Evolutionary conservation across 2,329 filamentous ascomycete species (phyloP), one percentile per base, ranked within the genome.

Genomic region (Chlorencoelia australis): DNA sequence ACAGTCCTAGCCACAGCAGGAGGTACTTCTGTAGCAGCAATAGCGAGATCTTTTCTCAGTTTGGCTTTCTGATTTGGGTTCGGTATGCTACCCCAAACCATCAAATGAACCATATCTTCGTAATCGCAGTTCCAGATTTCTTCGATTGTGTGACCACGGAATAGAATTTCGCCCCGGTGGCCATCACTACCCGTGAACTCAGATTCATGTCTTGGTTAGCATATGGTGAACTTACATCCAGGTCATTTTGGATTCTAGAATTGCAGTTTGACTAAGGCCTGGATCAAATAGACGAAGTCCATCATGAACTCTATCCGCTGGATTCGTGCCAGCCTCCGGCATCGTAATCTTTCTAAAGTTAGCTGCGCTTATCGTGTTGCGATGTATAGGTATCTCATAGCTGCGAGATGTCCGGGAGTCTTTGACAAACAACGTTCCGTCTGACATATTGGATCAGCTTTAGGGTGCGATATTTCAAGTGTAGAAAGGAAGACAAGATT

Each of bases 71-170:
- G 46, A 39, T 19, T 50, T 41, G 2, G 49, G n/a, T n/a, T 51
- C 1, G 62, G 62, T 2, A 61, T 43, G 7, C 53, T 43, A 6
- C 59, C 59, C 51, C 59, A 64, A 37, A 64, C 53, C 9, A 64
- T 49, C 14, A 65, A 54, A 37, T 62, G 37, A n/a, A 42, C 10
- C n/a, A 53, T 45, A 4, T 54, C 50, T 24, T 53, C 50, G 22
- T 43, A 54, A 25, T 47, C 42, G 3, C 45, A 41, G 3, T 41
- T 16, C 18, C 44, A 41, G 2, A 53, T 33, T 8, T 48, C 29
- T 16, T 47, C 39, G 20, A 61, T 57, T 6, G 48, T 42, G 36
- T 58, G 53, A 7, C 54, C 52, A 4, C 59, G 54, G 36, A 56
- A 61, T 35, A 56, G 54, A 11, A 61, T 41, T 5, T 51, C 50